phyloP scores from a whole-genome alignment of 345 rosid species.

The Boechera stricta region DNA sequence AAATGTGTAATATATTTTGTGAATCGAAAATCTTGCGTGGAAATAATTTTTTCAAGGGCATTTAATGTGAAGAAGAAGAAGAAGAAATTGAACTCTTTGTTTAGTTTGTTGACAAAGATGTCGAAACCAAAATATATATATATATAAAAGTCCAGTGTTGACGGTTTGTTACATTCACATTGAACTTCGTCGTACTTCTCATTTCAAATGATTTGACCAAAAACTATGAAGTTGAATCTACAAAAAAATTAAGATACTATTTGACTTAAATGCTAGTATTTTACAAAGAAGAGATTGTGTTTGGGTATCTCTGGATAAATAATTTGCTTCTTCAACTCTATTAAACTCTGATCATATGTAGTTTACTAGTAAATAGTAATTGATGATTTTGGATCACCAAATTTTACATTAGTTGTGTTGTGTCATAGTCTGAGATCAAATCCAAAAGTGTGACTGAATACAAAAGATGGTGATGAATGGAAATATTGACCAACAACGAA shows the following conservation, averaged over 20 bases:
- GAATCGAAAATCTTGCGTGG: background rate
- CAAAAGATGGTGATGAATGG: too few species aligned
- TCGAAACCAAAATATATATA: background rate
- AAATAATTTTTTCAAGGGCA: background rate
- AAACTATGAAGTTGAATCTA: background rate
- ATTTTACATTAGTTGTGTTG: background rate
- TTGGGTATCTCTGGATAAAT: too few species aligned
- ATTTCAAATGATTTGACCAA: slow-evolving; percentile 21
- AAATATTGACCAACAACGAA: too few species aligned
- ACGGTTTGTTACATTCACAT: slow-evolving; percentile 2
- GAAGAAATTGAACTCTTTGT: background rate
- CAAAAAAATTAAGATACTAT: background rate
- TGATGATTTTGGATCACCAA: too few species aligned
- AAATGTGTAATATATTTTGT: background rate
- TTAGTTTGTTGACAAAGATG: slow-evolving; percentile 27
- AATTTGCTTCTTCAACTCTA: too few species aligned
- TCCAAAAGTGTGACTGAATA: too few species aligned
- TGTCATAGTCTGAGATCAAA: too few species aligned
- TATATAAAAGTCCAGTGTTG: background rate
- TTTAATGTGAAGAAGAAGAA: slow-evolving; percentile 24
- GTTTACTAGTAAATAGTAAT: too few species aligned
- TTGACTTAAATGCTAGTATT: background rate
- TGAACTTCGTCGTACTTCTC: background rate
- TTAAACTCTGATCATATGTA: background rate
- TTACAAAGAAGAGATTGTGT: too few species aligned